phyloP scores from a whole-genome alignment of 768 basidiomycete genomes.

The Sarcodon aspratus region DNA sequence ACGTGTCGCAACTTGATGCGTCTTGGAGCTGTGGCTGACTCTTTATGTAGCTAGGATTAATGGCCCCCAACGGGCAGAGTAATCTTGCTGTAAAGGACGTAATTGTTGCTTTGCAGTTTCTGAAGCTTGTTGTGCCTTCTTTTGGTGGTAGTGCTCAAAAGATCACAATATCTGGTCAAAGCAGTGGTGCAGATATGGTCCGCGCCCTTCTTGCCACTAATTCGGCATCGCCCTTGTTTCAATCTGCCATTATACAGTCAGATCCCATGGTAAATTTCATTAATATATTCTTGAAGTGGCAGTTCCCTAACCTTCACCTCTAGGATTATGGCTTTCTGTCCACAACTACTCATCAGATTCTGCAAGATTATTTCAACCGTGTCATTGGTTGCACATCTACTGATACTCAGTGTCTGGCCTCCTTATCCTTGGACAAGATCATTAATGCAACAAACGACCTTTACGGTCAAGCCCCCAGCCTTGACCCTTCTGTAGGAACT shows the following conservation, averaged over 20 bases:
- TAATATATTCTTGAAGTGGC: background rate
- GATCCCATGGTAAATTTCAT: constrained; percentile 63
- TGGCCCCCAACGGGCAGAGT: constrained; percentile 57
- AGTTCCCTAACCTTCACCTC: background rate
- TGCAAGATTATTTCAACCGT: constrained; percentile 42
- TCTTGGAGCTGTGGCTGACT: constrained; percentile 3
- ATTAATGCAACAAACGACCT: constrained; percentile 41
- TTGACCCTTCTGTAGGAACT: constrained; percentile 42
- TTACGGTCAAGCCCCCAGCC: constrained; percentile 24
- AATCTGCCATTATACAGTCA: constrained; percentile 72
- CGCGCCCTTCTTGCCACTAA: constrained; percentile 67
- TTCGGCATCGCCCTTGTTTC: constrained; percentile 60
- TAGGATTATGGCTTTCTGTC: constrained; percentile 68
- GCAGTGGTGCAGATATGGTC: constrained; percentile 69
- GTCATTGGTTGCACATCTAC: constrained; percentile 33
- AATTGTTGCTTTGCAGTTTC: constrained; percentile 52
- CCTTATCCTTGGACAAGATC: constrained; percentile 37
- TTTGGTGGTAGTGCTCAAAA: constrained; percentile 58
- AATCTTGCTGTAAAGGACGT: constrained; percentile 67
- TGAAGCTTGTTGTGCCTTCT: constrained; percentile 41
- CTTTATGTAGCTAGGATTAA: constrained; percentile 51
- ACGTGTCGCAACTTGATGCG: constrained; percentile 15
- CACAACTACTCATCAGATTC: constrained; percentile 34
- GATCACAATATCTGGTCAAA: constrained; percentile 76
- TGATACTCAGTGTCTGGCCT: constrained; percentile 37